Evolutionary conservation across 2,329 filamentous ascomycete genomes (phyloP), one percentile per base, ranked within the genome.

Genomic region (Claviceps sp.): DNA sequence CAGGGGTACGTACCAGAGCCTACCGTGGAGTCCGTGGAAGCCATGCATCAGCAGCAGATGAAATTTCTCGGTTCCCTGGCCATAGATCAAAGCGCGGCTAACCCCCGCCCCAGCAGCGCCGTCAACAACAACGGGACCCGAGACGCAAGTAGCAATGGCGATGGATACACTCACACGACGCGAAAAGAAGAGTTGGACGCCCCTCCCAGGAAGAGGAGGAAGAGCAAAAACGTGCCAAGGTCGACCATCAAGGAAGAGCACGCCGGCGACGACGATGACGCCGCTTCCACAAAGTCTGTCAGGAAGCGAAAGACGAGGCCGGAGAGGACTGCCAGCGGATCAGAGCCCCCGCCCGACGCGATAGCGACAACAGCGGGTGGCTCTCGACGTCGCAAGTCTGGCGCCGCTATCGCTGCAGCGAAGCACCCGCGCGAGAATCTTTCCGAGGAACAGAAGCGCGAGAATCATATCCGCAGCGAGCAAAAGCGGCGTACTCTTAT

Each of bases 401-500:
- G 62, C 9, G 63, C 61, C 6, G 68, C 62, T 6, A 63, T 60
- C 5, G 68, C 62, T 41, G 64, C 58, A 9, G 57, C 65, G 18
- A 82, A 81, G 59, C 53, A 69, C 2, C 62, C 73, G 2, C 70
- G 85, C 26, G 84, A 83, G 62, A 95, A 95, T 59, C 81, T 93
- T 4, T 79, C 82, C 0, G 86, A 91, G 58, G 82, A 85, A 55
- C 85, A 93, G 66, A 93, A 91, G 67, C 76, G 87, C 46, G 84
- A 83, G 61, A 95, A 95, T 59, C 88, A 94, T 62, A 93, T 95
- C 57, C 76, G 83, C 50, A 93, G 88, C 50, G 88, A 94, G 63
- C 87, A 95, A 68, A 94, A 93, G 67, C 78, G 89, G 37, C 77
- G 88, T 47, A 88, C 87, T 26, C 72, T 89, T 47, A 91, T 91